phyloP scores from a whole-genome alignment of 257 asterid species.

The Solanum infundibuliforme region DNA sequence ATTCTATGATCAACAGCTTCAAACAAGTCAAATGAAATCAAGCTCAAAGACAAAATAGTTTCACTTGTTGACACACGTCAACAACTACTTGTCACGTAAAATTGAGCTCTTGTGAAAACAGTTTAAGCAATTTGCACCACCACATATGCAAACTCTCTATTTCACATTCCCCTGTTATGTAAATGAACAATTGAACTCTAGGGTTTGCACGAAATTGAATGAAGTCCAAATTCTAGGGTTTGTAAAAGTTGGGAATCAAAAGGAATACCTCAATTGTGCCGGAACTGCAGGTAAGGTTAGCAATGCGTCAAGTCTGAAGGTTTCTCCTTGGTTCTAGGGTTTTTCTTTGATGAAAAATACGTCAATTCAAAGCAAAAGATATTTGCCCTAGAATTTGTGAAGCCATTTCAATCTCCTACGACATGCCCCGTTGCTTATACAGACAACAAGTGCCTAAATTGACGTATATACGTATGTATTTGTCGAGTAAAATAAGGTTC shows the following conservation, averaged over 20 bases:
- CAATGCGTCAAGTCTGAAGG: constrained; percentile 2
- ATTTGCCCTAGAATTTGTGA: neutral
- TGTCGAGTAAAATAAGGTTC: constrained; percentile 9
- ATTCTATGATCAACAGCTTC: constrained; percentile 3
- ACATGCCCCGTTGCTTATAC: neutral
- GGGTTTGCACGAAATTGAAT: constrained; percentile 24
- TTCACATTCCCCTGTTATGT: constrained; percentile 16
- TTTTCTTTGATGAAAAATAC: constrained; percentile 32
- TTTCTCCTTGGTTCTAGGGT: constrained; percentile 25
- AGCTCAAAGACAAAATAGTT: constrained; percentile 7
- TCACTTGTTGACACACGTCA: neutral
- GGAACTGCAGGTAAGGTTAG: constrained; percentile 20
- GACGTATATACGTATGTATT: neutral
- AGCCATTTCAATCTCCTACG: neutral
- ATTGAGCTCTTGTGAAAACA: constrained; percentile 7
- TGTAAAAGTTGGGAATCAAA: constrained; percentile 9
- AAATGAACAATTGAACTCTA: constrained; percentile 1
- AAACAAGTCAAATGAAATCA: constrained; percentile 8
- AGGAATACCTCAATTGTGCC: constrained; percentile 28
- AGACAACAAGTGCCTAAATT: neutral
- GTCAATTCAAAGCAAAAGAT: constrained; percentile 28
- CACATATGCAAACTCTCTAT: neutral
- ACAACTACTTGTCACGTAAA: neutral
- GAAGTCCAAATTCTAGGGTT: constrained; percentile 30
- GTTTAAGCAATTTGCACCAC: constrained; percentile 37